phyloP scores from a whole-genome alignment of 306 rosid genomes.

The Casuarina equisetifolia region DNA sequence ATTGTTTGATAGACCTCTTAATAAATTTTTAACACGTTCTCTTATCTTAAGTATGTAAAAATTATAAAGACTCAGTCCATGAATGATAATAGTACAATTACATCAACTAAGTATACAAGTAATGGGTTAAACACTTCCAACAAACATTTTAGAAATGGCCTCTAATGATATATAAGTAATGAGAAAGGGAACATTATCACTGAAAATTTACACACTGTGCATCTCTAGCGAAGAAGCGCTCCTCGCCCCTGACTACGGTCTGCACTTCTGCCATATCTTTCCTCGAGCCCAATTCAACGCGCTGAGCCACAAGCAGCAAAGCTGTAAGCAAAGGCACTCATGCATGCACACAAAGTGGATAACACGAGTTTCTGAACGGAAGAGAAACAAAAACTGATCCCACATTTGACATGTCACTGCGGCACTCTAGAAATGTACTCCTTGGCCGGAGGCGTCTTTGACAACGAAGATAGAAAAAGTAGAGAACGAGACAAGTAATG shows the following conservation, averaged over 20 bases:
- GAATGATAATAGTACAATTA: too few relatives aligned
- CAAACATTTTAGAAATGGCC: too few relatives aligned
- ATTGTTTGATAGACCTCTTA: too few relatives aligned
- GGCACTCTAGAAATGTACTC: neutral
- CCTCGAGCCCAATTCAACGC: constrained; percentile 51
- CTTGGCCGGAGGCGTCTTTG: neutral
- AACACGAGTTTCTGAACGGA: neutral
- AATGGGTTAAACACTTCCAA: too few relatives aligned
- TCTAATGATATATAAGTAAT: too few relatives aligned
- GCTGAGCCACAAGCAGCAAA: neutral
- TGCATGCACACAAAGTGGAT: neutral
- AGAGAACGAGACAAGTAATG: neutral
- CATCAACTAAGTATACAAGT: too few relatives aligned
- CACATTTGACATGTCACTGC: neutral
- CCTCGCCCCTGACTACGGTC: constrained; percentile 57
- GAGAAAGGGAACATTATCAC: too few relatives aligned
- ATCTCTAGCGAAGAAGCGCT: constrained; percentile 74
- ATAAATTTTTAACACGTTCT: too few relatives aligned
- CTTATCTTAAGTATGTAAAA: too few relatives aligned
- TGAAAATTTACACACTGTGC: constrained; percentile 53
- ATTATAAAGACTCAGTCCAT: too few relatives aligned
- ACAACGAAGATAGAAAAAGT: neutral
- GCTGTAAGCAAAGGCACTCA: too few relatives aligned
- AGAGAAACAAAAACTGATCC: neutral
- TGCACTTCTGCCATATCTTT: constrained; percentile 77